Percentiles rank a stretch among this genome's conserved stretches.
Conservation (phyloP, 2,329 filamentous ascomycete genomes). For the Chaetomiaceae sp. region DNA sequence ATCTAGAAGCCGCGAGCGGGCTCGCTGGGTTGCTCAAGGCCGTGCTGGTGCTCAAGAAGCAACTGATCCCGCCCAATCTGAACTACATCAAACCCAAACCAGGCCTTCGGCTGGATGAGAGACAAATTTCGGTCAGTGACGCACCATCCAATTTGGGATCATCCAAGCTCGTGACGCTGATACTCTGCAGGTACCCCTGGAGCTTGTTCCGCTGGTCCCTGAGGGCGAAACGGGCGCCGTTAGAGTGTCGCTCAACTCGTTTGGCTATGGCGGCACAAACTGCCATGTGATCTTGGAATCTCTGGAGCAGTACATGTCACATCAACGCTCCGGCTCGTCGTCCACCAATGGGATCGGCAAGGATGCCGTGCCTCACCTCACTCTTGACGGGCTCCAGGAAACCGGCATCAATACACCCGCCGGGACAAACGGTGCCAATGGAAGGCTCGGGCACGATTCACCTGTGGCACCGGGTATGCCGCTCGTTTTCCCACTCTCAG, state of each 20-base stretch:
- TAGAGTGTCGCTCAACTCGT: neutral
- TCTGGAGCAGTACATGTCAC: neutral
- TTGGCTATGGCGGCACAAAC: constrained; percentile 5
- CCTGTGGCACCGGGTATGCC: neutral
- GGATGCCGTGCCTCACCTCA: neutral
- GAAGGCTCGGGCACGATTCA: too few relatives aligned
- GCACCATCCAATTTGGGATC: neutral
- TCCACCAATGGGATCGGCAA: neutral
- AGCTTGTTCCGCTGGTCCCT: neutral
- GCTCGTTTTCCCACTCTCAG: neutral
- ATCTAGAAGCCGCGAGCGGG: constrained; percentile 23
- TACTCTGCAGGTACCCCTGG: neutral
- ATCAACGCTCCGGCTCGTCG: neutral
- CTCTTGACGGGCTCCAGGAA: neutral
- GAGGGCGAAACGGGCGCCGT: neutral
- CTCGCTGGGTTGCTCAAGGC: constrained; percentile 33
- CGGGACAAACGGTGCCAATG: neutral
- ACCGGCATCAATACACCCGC: neutral
- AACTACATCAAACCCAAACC: neutral
- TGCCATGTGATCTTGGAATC: neutral
- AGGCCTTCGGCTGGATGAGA: neutral
- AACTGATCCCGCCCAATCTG: neutral
- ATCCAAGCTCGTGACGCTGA: neutral
- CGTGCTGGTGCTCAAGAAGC: constrained; percentile 29
- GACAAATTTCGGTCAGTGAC: neutral